phyloP scores from a whole-genome alignment of 108 stramenopile genomes.

The Skeletonema potamos region DNA sequence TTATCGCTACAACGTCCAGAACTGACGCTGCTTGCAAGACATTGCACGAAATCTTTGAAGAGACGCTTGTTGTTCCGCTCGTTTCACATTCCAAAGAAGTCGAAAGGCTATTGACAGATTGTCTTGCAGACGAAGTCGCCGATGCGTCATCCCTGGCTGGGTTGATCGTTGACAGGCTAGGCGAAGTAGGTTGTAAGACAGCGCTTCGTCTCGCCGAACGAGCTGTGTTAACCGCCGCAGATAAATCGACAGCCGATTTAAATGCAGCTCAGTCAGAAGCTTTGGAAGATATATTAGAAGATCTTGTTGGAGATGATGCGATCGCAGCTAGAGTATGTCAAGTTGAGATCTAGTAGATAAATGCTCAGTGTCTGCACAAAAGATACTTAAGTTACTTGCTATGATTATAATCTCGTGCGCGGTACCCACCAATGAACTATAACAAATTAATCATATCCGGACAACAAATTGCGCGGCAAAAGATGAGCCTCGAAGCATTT shows the following conservation, averaged over 20 bases:
- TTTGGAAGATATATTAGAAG: constrained; percentile 52
- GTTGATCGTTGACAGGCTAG: constrained; percentile 42
- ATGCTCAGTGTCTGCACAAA: not conserved
- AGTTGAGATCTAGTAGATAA: constrained; percentile 16
- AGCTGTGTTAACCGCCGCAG: constrained; percentile 38
- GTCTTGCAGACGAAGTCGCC: constrained; percentile 23
- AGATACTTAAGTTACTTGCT: not conserved
- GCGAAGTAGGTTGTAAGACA: constrained; percentile 69
- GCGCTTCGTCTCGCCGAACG: constrained; percentile 66
- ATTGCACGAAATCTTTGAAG: constrained; percentile 73
- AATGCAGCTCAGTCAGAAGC: constrained; percentile 36
- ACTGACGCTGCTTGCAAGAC: constrained; percentile 65
- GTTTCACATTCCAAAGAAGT: constrained; percentile 51
- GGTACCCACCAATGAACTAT: no score
- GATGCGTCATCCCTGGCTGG: constrained; percentile 50
- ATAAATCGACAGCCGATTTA: constrained; percentile 2
- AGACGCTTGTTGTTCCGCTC: constrained; percentile 49
- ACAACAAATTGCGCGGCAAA: not conserved
- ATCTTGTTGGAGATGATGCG: constrained; percentile 57
- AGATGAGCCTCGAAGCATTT: not conserved
- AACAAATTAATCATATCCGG: not conserved
- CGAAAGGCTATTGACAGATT: constrained; percentile 50
- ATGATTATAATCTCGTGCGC: not conserved
- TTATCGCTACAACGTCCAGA: constrained; percentile 67
- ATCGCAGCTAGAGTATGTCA: constrained; percentile 47